Evolutionary conservation across 192 early-diverging fungal genomes (phyloP), one percentile per base, ranked within the genome.

Genomic region (Coemansia sp.): DNA sequence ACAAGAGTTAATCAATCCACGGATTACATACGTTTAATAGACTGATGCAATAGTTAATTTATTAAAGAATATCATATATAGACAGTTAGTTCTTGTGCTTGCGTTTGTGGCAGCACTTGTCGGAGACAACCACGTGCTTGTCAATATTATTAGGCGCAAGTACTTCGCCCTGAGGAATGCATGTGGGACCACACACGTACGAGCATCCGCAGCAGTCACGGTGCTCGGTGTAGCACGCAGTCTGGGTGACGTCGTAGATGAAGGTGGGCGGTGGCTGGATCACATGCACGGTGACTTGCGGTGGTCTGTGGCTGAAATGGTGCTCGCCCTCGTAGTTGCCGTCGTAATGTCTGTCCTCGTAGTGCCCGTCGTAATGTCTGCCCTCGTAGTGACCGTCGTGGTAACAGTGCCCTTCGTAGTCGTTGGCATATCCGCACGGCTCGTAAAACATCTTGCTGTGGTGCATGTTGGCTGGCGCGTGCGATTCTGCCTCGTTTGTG

Each of bases 131-230:
- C 16, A 78, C 70, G 6, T 62, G 60, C 19, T 67, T 52, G 35
- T 70, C 75, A 29, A 65, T 47, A 39, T 73, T 73, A 43, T 41
- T 54, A 14, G 75, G 75, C 0, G 75, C 75, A 24, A 78, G 61
- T n/a, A 78, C 70, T 59, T 78, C 75, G 12, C 75, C 75, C 56
- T 78, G 75, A 0, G 75, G 75, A 18, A 78, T 69, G n/a, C 75
- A 78, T 0, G 70, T 73, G 6, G 75, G 75, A 45, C 75, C 75
- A 32, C 75, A 78, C n/a, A 78, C 75, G 27, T 73, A 78, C 12
- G 70, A 66, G 43, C 70, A 73, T 12, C 67, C 63, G 54, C 70
- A 73, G 53, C 75, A 73, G 55, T 78, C 75, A n/a, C 60, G 64
- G 75, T 78, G 75, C 66, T 78, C 75, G 14, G 70, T 73, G 64